A percentile compares a stretch with the other conserved stretches of the same genome.
phyloP scores from a whole-genome alignment of 2,329 filamentous ascomycete species.

The Trichoderma sp. region DNA sequence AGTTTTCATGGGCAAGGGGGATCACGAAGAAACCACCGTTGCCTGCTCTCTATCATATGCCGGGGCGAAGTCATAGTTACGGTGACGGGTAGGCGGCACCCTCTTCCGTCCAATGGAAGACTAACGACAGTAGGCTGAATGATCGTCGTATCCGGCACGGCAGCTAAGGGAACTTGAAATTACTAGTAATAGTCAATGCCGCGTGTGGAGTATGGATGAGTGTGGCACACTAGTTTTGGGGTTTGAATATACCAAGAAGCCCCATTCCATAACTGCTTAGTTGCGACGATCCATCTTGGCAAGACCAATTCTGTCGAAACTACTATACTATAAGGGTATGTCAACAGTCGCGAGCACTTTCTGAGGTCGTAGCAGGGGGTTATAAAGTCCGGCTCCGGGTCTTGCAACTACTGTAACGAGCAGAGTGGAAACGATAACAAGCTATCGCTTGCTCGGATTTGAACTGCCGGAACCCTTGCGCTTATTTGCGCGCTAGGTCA shows the following conservation, averaged over 20 bases:
- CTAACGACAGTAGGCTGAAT: neutral
- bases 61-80: neutral
- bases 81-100: neutral
- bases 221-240: neutral
- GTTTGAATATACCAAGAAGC: neutral
- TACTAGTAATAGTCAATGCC: neutral
- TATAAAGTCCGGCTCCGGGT: neutral
- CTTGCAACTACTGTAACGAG: neutral
- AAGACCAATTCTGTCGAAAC: neutral
- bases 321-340: neutral
- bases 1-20: neutral
- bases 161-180: neutral
- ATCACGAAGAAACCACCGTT: neutral
- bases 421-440: neutral
- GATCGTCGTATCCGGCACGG: neutral
- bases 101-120: neutral
- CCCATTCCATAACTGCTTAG: neutral
- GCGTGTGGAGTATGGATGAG: neutral
- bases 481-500: neutral
- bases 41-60: neutral
- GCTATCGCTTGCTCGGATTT: neutral
- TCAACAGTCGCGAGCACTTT: too few relatives aligned
- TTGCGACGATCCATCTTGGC: neutral
- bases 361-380: too few relatives aligned
- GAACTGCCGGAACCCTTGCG: neutral